A percentile compares a stretch with the other conserved stretches of the same genome.
These are phyloP conservation scores for Cyberlindnera samutprakarnensis DNA, from an alignment of 805 yeast species.

Conservation along the genomic window DNA sequence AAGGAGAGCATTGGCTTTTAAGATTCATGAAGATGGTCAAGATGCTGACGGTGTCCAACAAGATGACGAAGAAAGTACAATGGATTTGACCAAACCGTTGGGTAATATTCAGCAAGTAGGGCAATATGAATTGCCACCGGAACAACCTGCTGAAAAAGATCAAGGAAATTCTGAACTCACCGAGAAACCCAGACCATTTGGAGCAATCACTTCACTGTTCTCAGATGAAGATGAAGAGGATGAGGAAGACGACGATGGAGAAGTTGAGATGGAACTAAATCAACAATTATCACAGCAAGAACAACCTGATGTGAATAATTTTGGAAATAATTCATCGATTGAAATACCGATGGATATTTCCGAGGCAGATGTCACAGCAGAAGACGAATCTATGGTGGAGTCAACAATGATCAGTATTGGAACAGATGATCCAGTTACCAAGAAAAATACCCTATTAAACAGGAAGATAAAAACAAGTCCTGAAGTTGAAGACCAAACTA, in stretches of 20 bases:
- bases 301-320: neutral
- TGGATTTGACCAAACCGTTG: slow-evolving; percentile 22
- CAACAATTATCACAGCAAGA: slow-evolving; percentile 1
- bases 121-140: neutral
- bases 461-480: slow-evolving; percentile 4
- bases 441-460: slow-evolving; percentile 16
- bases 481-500: neutral
- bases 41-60: slow-evolving; percentile 3
- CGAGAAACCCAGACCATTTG: slow-evolving; percentile 15
- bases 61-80: slow-evolving; percentile 12
- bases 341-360: slow-evolving; percentile 1
- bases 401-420: slow-evolving; percentile 9
- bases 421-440: slow-evolving; percentile 12
- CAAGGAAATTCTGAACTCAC: neutral
- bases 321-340: neutral
- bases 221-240: slow-evolving; percentile 14
- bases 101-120: slow-evolving; percentile 13
- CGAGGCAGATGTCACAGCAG: neutral
- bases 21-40: slow-evolving; percentile 18
- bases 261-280: slow-evolving; percentile 21
- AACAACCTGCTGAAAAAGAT: neutral
- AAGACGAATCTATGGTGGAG: slow-evolving; percentile 19
- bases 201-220: slow-evolving; percentile 21
- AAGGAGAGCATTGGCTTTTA: slow-evolving; percentile 7
- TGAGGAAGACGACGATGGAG: slow-evolving; percentile 10